A percentile compares a stretch with the other conserved stretches of the same genome.
These are phyloP conservation scores for Puccinia hordei DNA, from an alignment of 1,284 basidiomycete genomes.

Conservation along the genomic window DNA sequence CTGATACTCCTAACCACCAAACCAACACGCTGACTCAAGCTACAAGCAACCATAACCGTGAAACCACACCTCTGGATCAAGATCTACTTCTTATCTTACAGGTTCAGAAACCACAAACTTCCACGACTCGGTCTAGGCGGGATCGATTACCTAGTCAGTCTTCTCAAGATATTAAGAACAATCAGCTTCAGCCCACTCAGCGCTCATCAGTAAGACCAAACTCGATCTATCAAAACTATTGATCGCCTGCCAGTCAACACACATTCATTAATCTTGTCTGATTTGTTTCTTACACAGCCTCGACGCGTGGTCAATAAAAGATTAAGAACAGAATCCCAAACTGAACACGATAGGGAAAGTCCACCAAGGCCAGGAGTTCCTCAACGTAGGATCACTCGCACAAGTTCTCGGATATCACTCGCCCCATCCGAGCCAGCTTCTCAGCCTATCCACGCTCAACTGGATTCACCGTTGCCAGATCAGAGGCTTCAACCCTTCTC, in stretches of 20 bases:
- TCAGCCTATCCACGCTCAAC: neutral
- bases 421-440: neutral
- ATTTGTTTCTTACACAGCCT: slow-evolving; percentile 3
- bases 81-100: slow-evolving; percentile 9
- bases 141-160: neutral
- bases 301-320: slow-evolving; percentile 14
- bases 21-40: neutral
- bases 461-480: neutral
- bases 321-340: neutral
- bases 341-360: neutral
- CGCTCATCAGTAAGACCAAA: slow-evolving; percentile 8
- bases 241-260: neutral
- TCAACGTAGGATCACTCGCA: slow-evolving; percentile 12
- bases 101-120: slow-evolving; percentile 18
- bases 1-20: neutral
- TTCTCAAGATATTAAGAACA: neutral
- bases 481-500: neutral
- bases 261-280: neutral
- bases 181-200: neutral
- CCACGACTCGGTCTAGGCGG: neutral
- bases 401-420: neutral
- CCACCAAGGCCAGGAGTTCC: neutral
- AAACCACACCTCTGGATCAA: slow-evolving; percentile 6
- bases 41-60: neutral
- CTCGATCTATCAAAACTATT: neutral